Evolutionary conservation across 1,284 basidiomycete genomes (phyloP), one percentile per base, ranked within the genome.

Genomic region (Marasmius oreades): DNA sequence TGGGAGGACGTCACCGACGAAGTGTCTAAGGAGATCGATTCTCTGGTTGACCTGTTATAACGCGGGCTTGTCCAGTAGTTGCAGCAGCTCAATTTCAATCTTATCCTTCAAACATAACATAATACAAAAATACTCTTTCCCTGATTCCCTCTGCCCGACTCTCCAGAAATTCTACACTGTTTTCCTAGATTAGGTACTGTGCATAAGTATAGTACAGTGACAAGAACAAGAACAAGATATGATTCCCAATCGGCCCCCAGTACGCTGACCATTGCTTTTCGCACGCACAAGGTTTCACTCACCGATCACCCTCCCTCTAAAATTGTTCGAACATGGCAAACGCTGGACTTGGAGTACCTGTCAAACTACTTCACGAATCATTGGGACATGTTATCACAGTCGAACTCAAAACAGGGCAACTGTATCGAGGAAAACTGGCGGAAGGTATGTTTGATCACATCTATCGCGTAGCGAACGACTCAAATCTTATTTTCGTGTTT

Each of bases 301-400:
- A 26, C 20, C 45, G 23, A 18, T 24, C 45, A 47, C 45, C 22
- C 20, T 47, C 22, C 12, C 36, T 12, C 36, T n/a, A 47, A 47
- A 47, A 24, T 47, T 47, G 23, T 24, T 24, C 45, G 48, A 74
- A 66, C 53, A 79, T 79, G 78, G 71, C 75, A 44, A 77, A 64
- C 60, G 68, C 77, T 67, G 86, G 90, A 61, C 84, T 95, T 64
- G 92, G 93, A 70, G 91, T 96, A 55, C 93, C 93, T 62, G 89
- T 95, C 63, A 96, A 96, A 73, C 84, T 96, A 45, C 78, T 96
- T 46, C 93, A 96, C 67, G 93, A 95, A 76, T 92, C 93, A 57
- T 80, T 98, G 43, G 97, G 97, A 36, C 97, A 99, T 67, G 81
- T 98, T 58, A 92, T 99, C 65, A 98, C 96, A 3, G 94, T 98